Base-by-base conservation (phyloP, 768 basidiomycete species). In the Mycena leptocephala region DNA sequence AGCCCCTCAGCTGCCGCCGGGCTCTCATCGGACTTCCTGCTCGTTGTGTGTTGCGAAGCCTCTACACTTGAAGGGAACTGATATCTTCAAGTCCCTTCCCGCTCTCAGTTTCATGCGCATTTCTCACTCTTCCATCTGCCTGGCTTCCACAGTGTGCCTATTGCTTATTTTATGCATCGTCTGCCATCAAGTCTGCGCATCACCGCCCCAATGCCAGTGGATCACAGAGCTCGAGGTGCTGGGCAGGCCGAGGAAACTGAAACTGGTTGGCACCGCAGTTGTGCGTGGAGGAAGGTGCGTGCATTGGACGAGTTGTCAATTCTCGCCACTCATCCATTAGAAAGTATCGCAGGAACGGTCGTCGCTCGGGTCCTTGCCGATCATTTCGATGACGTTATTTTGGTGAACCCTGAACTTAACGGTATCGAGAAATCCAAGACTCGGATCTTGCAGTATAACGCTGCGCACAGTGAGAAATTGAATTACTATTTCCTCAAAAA, bases 321-420 rank as follows among this genome's bases (percentile, higher is more conserved):
- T 28, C 26, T 5, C 46, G 53, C 32, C 26, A 30, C 30, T 41
- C n/a, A 22, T 65, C 41, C 30, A 32, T 32, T 16, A 11, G 28
- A 48, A 28, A 84, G 83, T 64, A 77, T 84, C 46, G 77, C 81
- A 48, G 83, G 83, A n/a, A 59, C 80, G 18, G 75, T 83, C 8
- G 56, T 76, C 14, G 83, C 83, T 8, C 77, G 80, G n/a, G 68
- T 84, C 2, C 81, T 81, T 70, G 75, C 78, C 5, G 77, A 82
- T 61, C 83, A 84, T 63, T 84, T 83, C 68, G 81, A 83, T 5
- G 61, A 70, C 20, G 82, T 84, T 35, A n/a, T 82, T 11, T 43
- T 83, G 24, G 72, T 84, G 5, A 81, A 84, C 26, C 76, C 83
- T 16, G 83, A 83, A 41, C 71, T 70, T 26, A 63, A 70, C 24